Evolutionary conservation across 495 filamentous ascomycete species (phyloP), one percentile per base, ranked within the genome.

Genomic region (Penicillium pulvis): DNA sequence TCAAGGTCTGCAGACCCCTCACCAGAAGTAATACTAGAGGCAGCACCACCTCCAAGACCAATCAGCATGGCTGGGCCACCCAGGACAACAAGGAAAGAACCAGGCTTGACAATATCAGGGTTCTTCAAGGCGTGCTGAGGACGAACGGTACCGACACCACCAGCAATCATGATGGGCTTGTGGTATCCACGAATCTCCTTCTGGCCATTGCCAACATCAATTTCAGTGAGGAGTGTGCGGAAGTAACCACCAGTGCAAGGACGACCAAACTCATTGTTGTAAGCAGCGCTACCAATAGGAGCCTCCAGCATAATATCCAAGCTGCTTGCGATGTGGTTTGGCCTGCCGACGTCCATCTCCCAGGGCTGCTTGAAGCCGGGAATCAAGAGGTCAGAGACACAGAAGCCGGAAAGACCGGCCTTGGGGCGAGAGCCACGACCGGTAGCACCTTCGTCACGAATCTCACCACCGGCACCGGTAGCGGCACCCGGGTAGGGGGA

Each of bases 81-180:
- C 10, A 98, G 83, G 16, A 97, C 93, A 64, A 98, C 89, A 12
- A 97, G 84, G 72, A 90, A 88, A 42, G 91, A 90, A 8, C 91
- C 92, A 20, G 91, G 83, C 58, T 86, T 84, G 11, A 98, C 93
- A 59, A 90, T 79, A 12, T 82, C 79, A 3, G 85, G 83, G 57
- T 87, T 79, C 73, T 98, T 98, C 48, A 95, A 80, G 5, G 94
- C 92, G 71, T 97, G 89, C 64, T 93, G 87, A 1, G 94, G 93
- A 56, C 95, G 75, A n/a, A 98, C 93, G n/a, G 90, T 96, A 36
- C 94, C 95, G 45, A 97, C 83, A 68, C 95, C 94, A 59, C 94
- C 95, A 55, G 95, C 94, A 77, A 98, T 88, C 92, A 98, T 97
- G 71, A 98, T 97, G 7, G 94, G 94, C 75, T 98, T 98, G 78